Percentiles rank a stretch among this genome's conserved stretches.
Evolutionary conservation across 2,329 filamentous ascomycete genomes (phyloP).

Genomic region (Colletotrichum sp.): DNA sequence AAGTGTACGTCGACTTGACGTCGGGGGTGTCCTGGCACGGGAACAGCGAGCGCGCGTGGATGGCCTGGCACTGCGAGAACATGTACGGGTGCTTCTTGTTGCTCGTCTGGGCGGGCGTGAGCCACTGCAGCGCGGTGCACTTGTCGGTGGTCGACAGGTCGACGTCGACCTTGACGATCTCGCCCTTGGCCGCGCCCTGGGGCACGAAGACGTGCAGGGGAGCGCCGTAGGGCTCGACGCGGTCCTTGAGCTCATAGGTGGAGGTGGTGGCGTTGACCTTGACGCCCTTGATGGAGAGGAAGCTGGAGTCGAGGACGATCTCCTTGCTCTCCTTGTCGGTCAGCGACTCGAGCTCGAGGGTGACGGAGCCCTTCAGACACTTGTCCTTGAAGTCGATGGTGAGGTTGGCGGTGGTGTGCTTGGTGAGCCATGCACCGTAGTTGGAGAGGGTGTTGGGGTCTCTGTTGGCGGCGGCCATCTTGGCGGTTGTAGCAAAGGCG

Average conservation of each 20-base stretch:
- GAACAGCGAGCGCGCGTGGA: slow-evolving; percentile 91
- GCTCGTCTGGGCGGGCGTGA: slow-evolving; percentile 89
- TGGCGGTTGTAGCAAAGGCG: slow-evolving; percentile 8
- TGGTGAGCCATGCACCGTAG: slow-evolving; percentile 86
- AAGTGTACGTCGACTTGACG: slow-evolving; percentile 93
- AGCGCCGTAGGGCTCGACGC: slow-evolving; percentile 75
- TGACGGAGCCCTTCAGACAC: slow-evolving; percentile 77
- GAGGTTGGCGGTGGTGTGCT: slow-evolving; percentile 82
- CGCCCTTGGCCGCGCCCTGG: slow-evolving; percentile 56
- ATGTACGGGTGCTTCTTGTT: slow-evolving; percentile 97
- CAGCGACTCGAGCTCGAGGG: slow-evolving; percentile 77
- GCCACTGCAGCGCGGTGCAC: slow-evolving; percentile 94
- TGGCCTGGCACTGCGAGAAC: slow-evolving; percentile 98
- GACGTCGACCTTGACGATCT: slow-evolving; percentile 64
- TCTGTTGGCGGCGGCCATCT: slow-evolving; percentile 43
- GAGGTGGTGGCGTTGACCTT: slow-evolving; percentile 68
- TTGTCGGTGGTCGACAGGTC: slow-evolving; percentile 80
- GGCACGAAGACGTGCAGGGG: slow-evolving; percentile 71
- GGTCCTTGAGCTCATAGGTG: slow-evolving; percentile 72
- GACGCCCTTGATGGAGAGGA: slow-evolving; percentile 75
- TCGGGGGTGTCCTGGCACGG: slow-evolving; percentile 98
- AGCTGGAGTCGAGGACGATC: slow-evolving; percentile 88
- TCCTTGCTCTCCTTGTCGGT: slow-evolving; percentile 75
- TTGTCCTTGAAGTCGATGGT: slow-evolving; percentile 84
- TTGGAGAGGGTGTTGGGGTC: slow-evolving; percentile 94